Base-by-base conservation (phyloP, 2,329 filamentous ascomycete species). In the Pseudohalonectria lignicola region DNA sequence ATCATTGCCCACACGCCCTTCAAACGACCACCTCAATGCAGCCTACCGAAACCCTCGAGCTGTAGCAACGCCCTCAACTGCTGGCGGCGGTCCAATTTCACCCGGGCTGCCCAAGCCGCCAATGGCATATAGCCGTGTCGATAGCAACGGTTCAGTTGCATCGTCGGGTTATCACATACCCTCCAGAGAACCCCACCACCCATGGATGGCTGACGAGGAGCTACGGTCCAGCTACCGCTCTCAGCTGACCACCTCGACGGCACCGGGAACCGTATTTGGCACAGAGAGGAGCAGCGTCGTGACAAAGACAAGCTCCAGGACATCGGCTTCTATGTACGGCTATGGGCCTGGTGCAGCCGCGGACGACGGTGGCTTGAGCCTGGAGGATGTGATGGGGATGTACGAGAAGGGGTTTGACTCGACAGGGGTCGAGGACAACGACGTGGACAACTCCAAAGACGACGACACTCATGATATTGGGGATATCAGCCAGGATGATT, bases 271-370 rank as follows among this genome's bases (percentile, higher is more conserved):
- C 3, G 47, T 54, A 10, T 57, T 53, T 26, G 76, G 79, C n/a
- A 93, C 86, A 1, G 85, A 90, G 53, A 73, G 85, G 43, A 93
- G 85, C 56, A 94, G 87, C 52, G 69, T 92, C 36, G 57, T 81
- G 45, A 92, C 86, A 4, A 86, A 84, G 48, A 76, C 77, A 43
- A 93, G 83, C 63, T 87, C 83, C 2, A 69, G 79, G 38, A 82
- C 62, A 61, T 56, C 54, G 5, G 46, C 52, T 30, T 92, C 66
- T 44, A 70, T 69, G 57, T 65, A 66, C 45, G 59, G 47, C 33
- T 34, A 13, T 13, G 36, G 36, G 18, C 28, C 20, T 15, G 47
- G 43, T 28, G 41, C 36, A 21, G 51, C 46, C 31, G 58, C 54
- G 29, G 57, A 63, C 13, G 66, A 72, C 43, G 74, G 78, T 45